Evolutionary conservation across 495 filamentous ascomycete genomes (phyloP), one percentile per base, ranked within the genome.

Genomic region (Daldinia loculata): DNA sequence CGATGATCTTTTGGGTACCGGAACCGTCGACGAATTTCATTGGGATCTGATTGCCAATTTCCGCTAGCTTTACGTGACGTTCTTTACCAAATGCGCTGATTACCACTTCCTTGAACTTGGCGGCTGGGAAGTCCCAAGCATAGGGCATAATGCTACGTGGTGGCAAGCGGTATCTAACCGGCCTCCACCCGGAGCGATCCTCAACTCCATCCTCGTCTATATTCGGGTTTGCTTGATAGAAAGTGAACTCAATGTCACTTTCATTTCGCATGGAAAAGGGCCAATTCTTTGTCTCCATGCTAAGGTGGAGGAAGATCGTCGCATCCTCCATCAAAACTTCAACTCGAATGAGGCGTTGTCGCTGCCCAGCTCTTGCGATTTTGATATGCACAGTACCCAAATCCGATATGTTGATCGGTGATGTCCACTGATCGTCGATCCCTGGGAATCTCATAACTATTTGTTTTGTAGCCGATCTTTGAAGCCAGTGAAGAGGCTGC

Each of bases 181-280:
- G 93, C 61, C 92, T 88, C 92, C 94, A 99, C 6, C 92, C 91
- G 56, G 90, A 92, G 43, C 86, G 83, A 69, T 96, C 93, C 67
- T 94, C 91, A 62, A 90, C 88, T 55, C 91, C 91, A 60, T 97
- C 95, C 68, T 97, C 95, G 62, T 93, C 90, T 15, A 88, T 67
- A 74, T 84, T 87, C 22, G 86, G 86, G 69, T 89, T 89, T 12
- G 91, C 89, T 79, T 99, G 95, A 80, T 89, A 94, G 83, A 98
- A 98, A 52, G 92, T 92, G 79, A 97, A 98, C 75, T 98, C 95
- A 70, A 89, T 90, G 71, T 97, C 93, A 76, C 93, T 97, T 78
- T 98, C 95, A 77, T 99, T 99, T 45, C 95, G 90, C 89, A 99
- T 97, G 5, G 94, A 97, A 81, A 95, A 99, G 4, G 95, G 95